phyloP scores from a whole-genome alignment of 805 yeast genomes.

The Schwanniomyces occidentalis region DNA sequence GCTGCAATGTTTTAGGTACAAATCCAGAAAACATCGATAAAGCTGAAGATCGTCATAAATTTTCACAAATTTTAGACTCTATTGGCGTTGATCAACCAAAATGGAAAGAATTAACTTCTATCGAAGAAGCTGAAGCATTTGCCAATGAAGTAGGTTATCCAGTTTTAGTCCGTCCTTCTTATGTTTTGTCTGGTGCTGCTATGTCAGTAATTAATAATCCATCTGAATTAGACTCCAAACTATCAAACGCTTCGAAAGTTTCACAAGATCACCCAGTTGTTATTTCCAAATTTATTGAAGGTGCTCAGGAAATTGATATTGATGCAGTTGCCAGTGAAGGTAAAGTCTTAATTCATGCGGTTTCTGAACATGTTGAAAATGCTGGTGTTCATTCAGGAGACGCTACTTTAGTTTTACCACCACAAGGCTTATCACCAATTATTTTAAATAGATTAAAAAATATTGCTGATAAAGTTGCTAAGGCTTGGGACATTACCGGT shows the following conservation, averaged over 20 bases:
- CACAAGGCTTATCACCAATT: slow-evolving; percentile 69
- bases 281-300: slow-evolving; percentile 91
- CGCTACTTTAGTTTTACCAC: slow-evolving; percentile 93
- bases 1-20: slow-evolving; percentile 91
- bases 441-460: slow-evolving; percentile 74
- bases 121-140: slow-evolving; percentile 80
- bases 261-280: slow-evolving; percentile 98
- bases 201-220: slow-evolving; percentile 89
- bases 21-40: slow-evolving; percentile 92
- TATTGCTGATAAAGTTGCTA: slow-evolving; percentile 90
- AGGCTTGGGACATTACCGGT: slow-evolving; percentile 94
- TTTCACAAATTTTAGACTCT: slow-evolving; percentile 89
- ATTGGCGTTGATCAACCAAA: slow-evolving; percentile 95
- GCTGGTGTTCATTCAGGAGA: slow-evolving; percentile 99
- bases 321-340: slow-evolving; percentile 96
- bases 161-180: slow-evolving; percentile 95
- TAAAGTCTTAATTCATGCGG: slow-evolving; percentile 86
- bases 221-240: slow-evolving; percentile 76
- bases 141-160: slow-evolving; percentile 91
- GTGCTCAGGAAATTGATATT: slow-evolving; percentile 95
- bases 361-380: slow-evolving; percentile 96
- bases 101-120: slow-evolving; percentile 92
- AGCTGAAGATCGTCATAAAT: slow-evolving; percentile 98
- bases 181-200: slow-evolving; percentile 97
- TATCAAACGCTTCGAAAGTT: slow-evolving; percentile 86